phyloP scores from a whole-genome alignment of 2,329 filamentous ascomycete species.

The Diplodia mutila region DNA sequence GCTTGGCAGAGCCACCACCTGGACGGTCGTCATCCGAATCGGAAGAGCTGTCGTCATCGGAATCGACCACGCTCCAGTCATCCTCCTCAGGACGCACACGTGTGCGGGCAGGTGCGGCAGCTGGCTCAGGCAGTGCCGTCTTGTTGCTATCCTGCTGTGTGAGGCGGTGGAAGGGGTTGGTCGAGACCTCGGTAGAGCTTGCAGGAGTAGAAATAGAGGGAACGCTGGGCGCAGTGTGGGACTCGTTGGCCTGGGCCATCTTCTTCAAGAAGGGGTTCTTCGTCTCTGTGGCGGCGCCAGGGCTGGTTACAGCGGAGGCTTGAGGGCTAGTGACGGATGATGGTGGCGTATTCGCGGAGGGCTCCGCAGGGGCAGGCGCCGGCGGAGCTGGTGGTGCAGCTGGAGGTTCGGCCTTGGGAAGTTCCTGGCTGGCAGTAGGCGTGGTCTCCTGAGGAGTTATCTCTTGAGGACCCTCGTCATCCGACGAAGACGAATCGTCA shows the following conservation, averaged over 20 bases:
- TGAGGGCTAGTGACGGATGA: constrained; percentile 50
- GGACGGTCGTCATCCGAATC: constrained; percentile 78
- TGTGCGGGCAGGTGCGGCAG: constrained; percentile 53
- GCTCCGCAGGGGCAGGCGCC: constrained; percentile 33
- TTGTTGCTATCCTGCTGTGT: constrained; percentile 62
- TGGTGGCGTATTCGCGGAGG: constrained; percentile 50
- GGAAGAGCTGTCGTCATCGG: constrained; percentile 70
- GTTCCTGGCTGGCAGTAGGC: constrained; percentile 60
- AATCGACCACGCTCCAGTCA: constrained; percentile 82
- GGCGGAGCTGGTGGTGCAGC: constrained; percentile 50
- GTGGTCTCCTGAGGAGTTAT: constrained; percentile 66
- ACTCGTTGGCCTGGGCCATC: constrained; percentile 69
- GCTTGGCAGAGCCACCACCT: constrained; percentile 81
- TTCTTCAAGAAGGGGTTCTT: constrained; percentile 96
- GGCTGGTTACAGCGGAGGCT: constrained; percentile 54
- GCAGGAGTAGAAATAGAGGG: constrained; percentile 47
- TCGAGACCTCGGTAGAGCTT: constrained; percentile 66
- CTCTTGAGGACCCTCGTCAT: constrained; percentile 74
- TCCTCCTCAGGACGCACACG: constrained; percentile 65
- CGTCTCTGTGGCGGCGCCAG: constrained; percentile 67
- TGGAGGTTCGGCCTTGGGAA: constrained; percentile 49
- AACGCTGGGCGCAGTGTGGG: constrained; percentile 56
- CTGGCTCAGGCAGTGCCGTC: constrained; percentile 51
- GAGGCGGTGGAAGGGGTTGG: constrained; percentile 93
- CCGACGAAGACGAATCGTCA: constrained; percentile 69